A percentile compares a stretch with the other conserved stretches of the same genome.
phyloP scores from a whole-genome alignment of 345 rosid species.

The Euphorbia peplus region DNA sequence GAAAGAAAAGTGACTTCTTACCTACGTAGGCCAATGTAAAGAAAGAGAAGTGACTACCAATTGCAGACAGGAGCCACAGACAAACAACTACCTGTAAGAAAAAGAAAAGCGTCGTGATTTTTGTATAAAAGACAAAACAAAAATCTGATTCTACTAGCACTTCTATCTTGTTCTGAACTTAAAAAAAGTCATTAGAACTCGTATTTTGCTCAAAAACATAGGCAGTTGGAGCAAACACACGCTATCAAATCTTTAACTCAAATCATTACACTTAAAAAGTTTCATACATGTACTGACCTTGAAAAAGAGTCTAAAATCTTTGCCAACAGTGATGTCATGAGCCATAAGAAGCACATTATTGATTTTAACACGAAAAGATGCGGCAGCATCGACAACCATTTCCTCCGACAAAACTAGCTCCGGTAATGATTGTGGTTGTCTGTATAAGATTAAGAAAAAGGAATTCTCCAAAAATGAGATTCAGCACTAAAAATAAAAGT shows the following conservation, averaged over 20 bases:
- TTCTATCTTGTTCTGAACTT: too few species aligned
- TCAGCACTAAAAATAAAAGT: conserved; percentile 1
- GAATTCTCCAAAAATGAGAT: neutral
- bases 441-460: conserved; percentile 19
- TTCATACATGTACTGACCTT: conserved; percentile 40
- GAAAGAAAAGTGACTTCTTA: conserved; percentile 17
- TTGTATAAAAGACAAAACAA: too few species aligned
- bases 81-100: conserved; percentile 72
- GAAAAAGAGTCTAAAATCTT: conserved; percentile 74
- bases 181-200: too few species aligned
- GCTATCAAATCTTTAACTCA: neutral
- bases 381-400: conserved; percentile 76
- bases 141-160: too few species aligned
- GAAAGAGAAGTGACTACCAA: conserved; percentile 79
- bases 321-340: conserved; percentile 80
- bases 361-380: conserved; percentile 72
- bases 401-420: conserved; percentile 84
- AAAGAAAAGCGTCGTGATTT: conserved; percentile 10
- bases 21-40: conserved; percentile 86
- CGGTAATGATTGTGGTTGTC: conserved; percentile 52
- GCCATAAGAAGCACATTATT: conserved; percentile 78
- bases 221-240: too few species aligned
- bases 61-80: conserved; percentile 82
- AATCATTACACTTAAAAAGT: neutral
- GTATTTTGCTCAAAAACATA: too few species aligned